These are phyloP conservation scores for Pelargonium myrrhifolium DNA, from an alignment of 441 rosid species.

Conservation along the genomic window DNA sequence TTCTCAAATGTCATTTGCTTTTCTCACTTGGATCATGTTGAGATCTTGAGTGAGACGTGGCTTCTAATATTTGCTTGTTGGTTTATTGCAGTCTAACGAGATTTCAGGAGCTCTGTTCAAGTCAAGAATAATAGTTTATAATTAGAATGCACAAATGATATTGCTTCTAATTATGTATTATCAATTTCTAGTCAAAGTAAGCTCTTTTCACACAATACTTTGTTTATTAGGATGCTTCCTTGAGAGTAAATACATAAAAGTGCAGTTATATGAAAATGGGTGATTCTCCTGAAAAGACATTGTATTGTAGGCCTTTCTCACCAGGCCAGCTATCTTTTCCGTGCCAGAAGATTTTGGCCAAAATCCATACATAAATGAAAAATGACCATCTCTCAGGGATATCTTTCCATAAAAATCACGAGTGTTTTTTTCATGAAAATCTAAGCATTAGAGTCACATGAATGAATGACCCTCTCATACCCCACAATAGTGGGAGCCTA, in stretches of 20 bases:
- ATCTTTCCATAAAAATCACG: too few species aligned
- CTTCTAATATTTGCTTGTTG: neutral
- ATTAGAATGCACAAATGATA: neutral
- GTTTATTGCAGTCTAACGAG: slow-evolving; percentile 34
- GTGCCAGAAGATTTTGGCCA: too few species aligned
- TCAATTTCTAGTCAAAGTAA: neutral
- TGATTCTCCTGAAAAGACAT: too few species aligned
- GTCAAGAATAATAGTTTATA: slow-evolving; percentile 8
- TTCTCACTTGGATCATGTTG: neutral
- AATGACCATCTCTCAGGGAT: too few species aligned
- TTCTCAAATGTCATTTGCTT: neutral
- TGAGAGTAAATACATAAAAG: neutral
- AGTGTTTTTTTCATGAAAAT: too few species aligned
- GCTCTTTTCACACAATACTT: neutral
- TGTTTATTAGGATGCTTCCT: neutral
- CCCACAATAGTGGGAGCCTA: too few species aligned
- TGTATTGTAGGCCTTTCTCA: too few species aligned
- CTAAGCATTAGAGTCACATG: too few species aligned
- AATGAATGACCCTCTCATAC: too few species aligned
- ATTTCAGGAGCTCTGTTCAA: slow-evolving; percentile 38
- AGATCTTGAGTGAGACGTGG: neutral
- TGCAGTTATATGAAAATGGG: neutral
- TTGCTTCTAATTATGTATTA: slow-evolving; percentile 5
- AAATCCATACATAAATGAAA: too few species aligned
- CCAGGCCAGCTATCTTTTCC: too few species aligned